A percentile compares a stretch with the other conserved stretches of the same genome.
Conservation (phyloP, 164 flowering plant genomes). For the Magnolia sinica region DNA sequence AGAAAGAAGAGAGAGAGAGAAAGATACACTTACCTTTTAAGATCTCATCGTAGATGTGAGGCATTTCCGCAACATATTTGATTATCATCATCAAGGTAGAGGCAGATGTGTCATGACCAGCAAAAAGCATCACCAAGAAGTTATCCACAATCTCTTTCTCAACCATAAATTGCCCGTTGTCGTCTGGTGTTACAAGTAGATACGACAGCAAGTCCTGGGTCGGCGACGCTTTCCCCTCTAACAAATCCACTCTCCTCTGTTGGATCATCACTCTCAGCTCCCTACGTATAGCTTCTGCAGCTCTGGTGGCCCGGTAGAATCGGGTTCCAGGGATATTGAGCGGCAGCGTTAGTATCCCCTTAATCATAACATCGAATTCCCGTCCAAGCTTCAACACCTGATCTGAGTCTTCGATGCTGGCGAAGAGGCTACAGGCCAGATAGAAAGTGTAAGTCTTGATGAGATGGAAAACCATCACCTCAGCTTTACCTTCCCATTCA, state of each 20-base stretch:
- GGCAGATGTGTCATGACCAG: constrained; percentile 56
- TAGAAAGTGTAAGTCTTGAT: constrained; percentile 26
- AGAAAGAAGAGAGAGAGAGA: too few relatives aligned
- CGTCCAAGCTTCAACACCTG: constrained; percentile 19
- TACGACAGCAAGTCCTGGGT: constrained; percentile 21
- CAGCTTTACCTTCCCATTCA: constrained; percentile 22
- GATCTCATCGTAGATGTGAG: constrained; percentile 20
- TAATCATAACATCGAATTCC: not conserved
- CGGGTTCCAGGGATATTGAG: constrained; percentile 48
- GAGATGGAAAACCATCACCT: constrained; percentile 26
- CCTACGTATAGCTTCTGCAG: constrained; percentile 24
- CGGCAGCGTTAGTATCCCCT: constrained; percentile 10
- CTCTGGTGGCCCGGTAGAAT: constrained; percentile 14
- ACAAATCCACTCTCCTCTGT: constrained; percentile 13
- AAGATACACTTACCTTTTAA: constrained; percentile 7
- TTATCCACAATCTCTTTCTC: constrained; percentile 53
- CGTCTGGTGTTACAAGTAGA: constrained; percentile 11
- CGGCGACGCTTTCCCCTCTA: constrained; percentile 18
- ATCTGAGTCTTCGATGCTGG: constrained; percentile 33
- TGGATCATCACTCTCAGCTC: constrained; percentile 18
- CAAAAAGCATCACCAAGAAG: constrained; percentile 48
- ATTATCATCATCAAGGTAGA: constrained; percentile 41
- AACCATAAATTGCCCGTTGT: constrained; percentile 33
- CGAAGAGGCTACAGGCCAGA: constrained; percentile 26
- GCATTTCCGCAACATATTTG: constrained; percentile 34